Base-by-base conservation (phyloP, 148 eudicot species). In the Agrostemma githago region DNA sequence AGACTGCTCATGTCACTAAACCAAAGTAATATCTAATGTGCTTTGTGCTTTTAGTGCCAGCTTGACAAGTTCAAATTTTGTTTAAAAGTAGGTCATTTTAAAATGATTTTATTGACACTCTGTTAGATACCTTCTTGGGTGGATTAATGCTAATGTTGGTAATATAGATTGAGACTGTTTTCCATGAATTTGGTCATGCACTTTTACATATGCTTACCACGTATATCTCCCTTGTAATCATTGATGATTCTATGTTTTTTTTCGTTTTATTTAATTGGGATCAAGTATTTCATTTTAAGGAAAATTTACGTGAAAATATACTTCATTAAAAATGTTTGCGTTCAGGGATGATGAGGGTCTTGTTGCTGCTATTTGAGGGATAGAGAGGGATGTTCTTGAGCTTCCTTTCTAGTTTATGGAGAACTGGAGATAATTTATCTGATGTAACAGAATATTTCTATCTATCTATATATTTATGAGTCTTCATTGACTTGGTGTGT, bases 351-450 rank as follows among this genome's bases (percentile, higher is more conserved):
- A 95, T 86, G 98, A 95, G 84, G 96, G 98, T 73, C 90, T 92
- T 73, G 96, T 95, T 77, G 88, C 98, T 82, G 98, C 97, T 75
- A 95, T 92, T 71, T 85, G 98, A 73, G 92, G 92, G 57, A 84
- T 95, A 62, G 98, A 95, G 84, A 90, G 97, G 98, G 98, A 92
- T 88, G 98, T 97, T 72, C 96, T 95, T 68, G 98, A 95, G 85
- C 86, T 95, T 66, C 98, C 98, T 41, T 95, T 97, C 74, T 97
- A 95, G 46, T 95, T 95, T 78, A 95, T 95, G 98, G 98, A 95
- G 81, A 95, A 95, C 79, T 95, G 98, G 97, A 62, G 70, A 12
- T 41, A 62, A 37, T 76, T 53, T 16, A 61, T 43, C 16, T 26
- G 37, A 17, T 12, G 10, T 17, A 5, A 9, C 8, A 7, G 38